Base-by-base conservation (phyloP, 2,329 filamentous ascomycete species). In the Exophiala sideris region DNA sequence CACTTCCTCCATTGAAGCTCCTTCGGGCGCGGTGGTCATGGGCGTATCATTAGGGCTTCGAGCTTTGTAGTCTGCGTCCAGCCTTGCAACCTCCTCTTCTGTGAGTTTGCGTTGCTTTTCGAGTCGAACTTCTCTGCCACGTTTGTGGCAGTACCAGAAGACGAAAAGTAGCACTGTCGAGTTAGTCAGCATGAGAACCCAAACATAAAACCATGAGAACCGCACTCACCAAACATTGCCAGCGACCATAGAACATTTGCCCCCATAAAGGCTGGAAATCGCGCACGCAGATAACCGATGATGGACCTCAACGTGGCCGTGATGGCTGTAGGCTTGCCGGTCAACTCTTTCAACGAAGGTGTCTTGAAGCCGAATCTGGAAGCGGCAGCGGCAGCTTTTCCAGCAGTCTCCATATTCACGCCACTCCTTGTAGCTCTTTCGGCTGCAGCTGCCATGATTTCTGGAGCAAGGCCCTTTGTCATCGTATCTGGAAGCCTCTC, bases 61-160 rank as follows among this genome's bases (percentile, higher is more conserved):
- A 60, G 44, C 66, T 36, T 51, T 49, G 24, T 64, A 62, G 4
- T 72, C 65, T 38, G 67, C 65, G 24, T 76, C 74, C 50, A 75
- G 62, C 57, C 68, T 67, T 21, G 58, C 62, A 21, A 75, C 70
- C 59, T 77, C 74, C 36, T 71, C 68, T 58, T 76, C 73, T 0
- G 72, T 75, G 20, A 76, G 70, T 12, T 77, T 67, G 11, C 76
- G 72, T 59, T 82, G 80, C 47, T 76, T 82, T 67, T 87, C 86
- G 10, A 97, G 81, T 47, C 94, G 83, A 5, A 85, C 85, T 74
- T 99, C 92, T 41, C 84, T 84, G 36, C 94, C 94, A 50, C 94
- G 88, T 76, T 97, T 97, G 73, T 97, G 87, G 74, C 91, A 97
- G 74, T 97, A 99, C 91, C 92, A 99, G 65, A 97, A 85, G 41